Percentiles rank a stretch among this genome's conserved stretches.
Evolutionary conservation across 371 early-diverging fungal species (phyloP).

Genomic region (Quaeritorhiza haematococci): DNA sequence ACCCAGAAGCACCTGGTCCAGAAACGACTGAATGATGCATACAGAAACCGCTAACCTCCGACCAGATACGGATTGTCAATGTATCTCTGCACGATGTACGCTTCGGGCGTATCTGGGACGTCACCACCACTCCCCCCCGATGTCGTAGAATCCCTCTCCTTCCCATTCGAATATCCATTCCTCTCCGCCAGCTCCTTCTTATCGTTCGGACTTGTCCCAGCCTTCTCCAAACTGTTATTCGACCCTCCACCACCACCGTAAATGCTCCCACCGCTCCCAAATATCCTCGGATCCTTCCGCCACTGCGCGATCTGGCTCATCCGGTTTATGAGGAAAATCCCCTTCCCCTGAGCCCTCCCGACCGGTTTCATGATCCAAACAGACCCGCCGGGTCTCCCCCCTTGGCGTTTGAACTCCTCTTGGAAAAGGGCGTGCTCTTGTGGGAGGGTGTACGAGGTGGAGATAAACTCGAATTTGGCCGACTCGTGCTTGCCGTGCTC

Average conservation of each 20-base stretch:
- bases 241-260: slow-evolving; percentile 3
- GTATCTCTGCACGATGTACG: slow-evolving; percentile 58
- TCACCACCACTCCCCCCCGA: slow-evolving; percentile 15
- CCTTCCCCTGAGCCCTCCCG: slow-evolving; percentile 58
- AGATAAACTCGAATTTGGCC: slow-evolving; percentile 46
- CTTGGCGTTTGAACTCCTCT: slow-evolving; percentile 53
- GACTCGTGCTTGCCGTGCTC: slow-evolving; percentile 47
- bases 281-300: slow-evolving; percentile 41
- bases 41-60: slow-evolving; percentile 43
- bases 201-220: background rate
- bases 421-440: slow-evolving; percentile 55
- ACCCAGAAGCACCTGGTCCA: background rate
- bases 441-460: slow-evolving; percentile 50
- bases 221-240: background rate
- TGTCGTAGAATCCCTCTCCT: slow-evolving; percentile 11
- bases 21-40: background rate
- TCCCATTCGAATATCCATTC: slow-evolving; percentile 6
- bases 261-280: no score
- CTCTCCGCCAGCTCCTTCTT: background rate
- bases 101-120: slow-evolving; percentile 41
- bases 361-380: slow-evolving; percentile 64
- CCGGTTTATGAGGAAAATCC: slow-evolving; percentile 57
- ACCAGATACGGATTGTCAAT: slow-evolving; percentile 55
- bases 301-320: slow-evolving; percentile 47
- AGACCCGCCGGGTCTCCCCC: slow-evolving; percentile 32